Evolutionary conservation across 257 asterid genomes (phyloP).

Genomic region (Nemophila menziesii): DNA sequence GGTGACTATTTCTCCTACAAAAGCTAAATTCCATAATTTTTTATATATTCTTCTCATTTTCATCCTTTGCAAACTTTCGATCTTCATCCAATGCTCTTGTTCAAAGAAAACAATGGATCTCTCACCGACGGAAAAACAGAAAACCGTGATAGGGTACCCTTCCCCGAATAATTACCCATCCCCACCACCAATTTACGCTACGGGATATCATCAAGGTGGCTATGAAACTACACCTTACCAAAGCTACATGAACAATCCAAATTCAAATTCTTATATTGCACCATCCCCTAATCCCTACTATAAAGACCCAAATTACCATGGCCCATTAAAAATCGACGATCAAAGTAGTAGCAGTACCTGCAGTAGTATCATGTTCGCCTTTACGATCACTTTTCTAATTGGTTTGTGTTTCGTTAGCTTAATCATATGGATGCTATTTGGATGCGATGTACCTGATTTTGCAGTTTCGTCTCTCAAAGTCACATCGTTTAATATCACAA

Average conservation of each 20-base stretch:
- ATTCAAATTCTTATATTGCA: neutral
- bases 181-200: slow-evolving; percentile 7
- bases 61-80: neutral
- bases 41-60: neutral
- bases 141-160: slow-evolving; percentile 29
- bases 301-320: neutral
- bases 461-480: slow-evolving; percentile 19
- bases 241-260: neutral
- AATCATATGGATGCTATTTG: slow-evolving; percentile 41
- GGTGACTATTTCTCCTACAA: neutral
- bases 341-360: slow-evolving; percentile 6
- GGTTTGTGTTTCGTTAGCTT: slow-evolving; percentile 32
- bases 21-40: neutral
- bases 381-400: slow-evolving; percentile 20
- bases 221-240: slow-evolving; percentile 2
- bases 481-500: slow-evolving; percentile 18
- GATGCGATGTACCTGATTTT: slow-evolving; percentile 32
- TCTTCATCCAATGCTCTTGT: no score
- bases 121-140: slow-evolving; percentile 10
- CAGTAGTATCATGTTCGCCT: slow-evolving; percentile 24
- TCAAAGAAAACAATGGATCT: slow-evolving; percentile 16
- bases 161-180: slow-evolving; percentile 15
- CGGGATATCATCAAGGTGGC: slow-evolving; percentile 3
- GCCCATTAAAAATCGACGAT: slow-evolving; percentile 11
- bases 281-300: slow-evolving; percentile 6